Evolutionary conservation across 2,329 filamentous ascomycete species (phyloP).

Genomic region (Cladosporium sp.): DNA sequence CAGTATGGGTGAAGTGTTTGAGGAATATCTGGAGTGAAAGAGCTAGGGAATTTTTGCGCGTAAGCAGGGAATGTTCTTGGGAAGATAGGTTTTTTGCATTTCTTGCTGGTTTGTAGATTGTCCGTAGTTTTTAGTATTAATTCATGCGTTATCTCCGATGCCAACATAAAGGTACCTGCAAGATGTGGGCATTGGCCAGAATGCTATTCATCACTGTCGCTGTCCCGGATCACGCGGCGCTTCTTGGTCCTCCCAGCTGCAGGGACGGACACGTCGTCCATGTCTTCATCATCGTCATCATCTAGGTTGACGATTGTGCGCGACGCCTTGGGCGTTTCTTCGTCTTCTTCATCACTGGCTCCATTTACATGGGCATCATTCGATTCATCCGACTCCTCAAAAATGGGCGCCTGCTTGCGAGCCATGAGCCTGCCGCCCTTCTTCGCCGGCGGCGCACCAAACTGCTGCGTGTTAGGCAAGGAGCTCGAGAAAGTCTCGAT

Average conservation of each 20-base stretch:
- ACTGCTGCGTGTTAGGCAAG: slow-evolving; percentile 23
- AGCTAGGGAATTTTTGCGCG: neutral
- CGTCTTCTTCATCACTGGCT: neutral
- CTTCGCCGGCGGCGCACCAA: neutral
- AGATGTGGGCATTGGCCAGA: neutral
- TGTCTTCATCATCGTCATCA: neutral
- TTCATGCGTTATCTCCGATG: neutral
- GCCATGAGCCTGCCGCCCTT: slow-evolving; percentile 5
- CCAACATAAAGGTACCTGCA: neutral
- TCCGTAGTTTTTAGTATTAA: slow-evolving; percentile 7
- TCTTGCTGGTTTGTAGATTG: slow-evolving; percentile 7
- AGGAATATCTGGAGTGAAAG: neutral
- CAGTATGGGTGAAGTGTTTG: neutral
- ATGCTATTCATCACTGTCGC: slow-evolving; percentile 16
- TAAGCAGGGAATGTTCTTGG: neutral
- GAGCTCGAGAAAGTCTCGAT: slow-evolving; percentile 35
- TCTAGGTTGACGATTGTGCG: slow-evolving; percentile 6
- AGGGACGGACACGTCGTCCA: neutral
- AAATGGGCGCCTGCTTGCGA: slow-evolving; percentile 7
- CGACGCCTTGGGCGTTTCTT: neutral
- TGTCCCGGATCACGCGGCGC: slow-evolving; percentile 13
- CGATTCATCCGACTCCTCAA: slow-evolving; percentile 8
- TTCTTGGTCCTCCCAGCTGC: slow-evolving; percentile 4
- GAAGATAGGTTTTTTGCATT: neutral
- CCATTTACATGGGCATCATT: neutral